Conservation (phyloP, 2,329 filamentous ascomycete genomes). For the Pestalotiopsis sp. region DNA sequence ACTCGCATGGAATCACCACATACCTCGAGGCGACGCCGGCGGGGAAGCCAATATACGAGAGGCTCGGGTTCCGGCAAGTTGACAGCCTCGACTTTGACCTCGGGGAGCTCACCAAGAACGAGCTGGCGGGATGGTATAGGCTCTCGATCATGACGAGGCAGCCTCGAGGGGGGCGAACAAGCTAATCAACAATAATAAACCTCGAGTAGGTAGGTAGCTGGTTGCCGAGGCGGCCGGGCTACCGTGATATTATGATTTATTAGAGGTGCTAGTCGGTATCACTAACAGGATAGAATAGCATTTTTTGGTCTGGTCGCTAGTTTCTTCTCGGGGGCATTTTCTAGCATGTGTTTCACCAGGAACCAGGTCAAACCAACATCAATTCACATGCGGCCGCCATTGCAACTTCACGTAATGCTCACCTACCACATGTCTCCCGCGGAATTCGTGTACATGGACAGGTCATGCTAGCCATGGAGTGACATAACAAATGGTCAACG, state of each 20-base stretch:
- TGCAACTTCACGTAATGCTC: neutral
- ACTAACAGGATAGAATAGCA: neutral
- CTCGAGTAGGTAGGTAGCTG: conserved; percentile 19
- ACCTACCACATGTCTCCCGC: neutral
- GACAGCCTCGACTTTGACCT: conserved; percentile 32
- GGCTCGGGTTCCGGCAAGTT: conserved; percentile 37
- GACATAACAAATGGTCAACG: neutral
- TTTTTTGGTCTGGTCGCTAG: neutral
- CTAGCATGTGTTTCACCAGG: neutral
- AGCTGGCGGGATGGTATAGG: conserved; percentile 18
- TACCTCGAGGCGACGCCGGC: conserved; percentile 41
- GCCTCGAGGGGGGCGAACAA: conserved; percentile 12
- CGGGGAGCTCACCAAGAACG: conserved; percentile 18
- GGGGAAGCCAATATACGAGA: conserved; percentile 39
- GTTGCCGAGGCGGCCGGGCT: neutral
- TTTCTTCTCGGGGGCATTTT: neutral
- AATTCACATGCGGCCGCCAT: neutral
- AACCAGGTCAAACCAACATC: neutral
- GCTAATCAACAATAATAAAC: neutral
- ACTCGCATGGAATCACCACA: conserved; percentile 30
- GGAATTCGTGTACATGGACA: neutral
- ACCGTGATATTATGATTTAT: neutral
- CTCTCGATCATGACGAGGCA: conserved; percentile 32
- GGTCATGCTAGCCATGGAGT: neutral
- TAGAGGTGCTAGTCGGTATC: neutral